Base-by-base conservation (phyloP, 441 rosid genomes). In the Theobroma grandiflorum region DNA sequence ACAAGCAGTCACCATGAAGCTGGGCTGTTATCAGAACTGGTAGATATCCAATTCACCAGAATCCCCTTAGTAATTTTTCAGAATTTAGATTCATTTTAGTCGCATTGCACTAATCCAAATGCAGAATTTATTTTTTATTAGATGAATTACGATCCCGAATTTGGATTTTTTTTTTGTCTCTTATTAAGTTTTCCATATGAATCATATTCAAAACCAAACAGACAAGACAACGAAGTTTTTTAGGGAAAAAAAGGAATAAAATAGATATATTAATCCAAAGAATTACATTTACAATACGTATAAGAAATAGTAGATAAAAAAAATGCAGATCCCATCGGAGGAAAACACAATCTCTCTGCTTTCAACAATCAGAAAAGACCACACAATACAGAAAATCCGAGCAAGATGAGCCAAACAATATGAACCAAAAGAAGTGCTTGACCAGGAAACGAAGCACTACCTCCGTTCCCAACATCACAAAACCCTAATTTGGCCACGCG, bases 401-500 rank as follows among this genome's bases (percentile, higher is more conserved):
- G 81, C 68, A 45, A 58, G 81, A 78, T 14, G 7, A 78, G 75
- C 81, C 81, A 78, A 2, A 78, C 69, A 57, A 78, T 68, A 37
- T 78, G 75, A 49, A 78, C 81, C 81, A 78, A 58, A 55, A 69
- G 81, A 82, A 94, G 86, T 75, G 94, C 95, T 81, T 95, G 98
- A n/a, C 97, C 93, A 2, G 97, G 92, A 58, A 95, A 87, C 61
- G 99, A 86, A 37, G 90, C 88, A 76, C 88, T 86, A 7, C 93
- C 97, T 0, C 89, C 91, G 35, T 80, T 94, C 69, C 90, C 96
- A 22, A 90, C 84, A 66, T 90, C 95, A 63, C 98, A 95, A 79
- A 86, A 88, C 61, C 98, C 98, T 61, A 67, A 75, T 82, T 94
- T 94, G 4, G 91, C 89, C 1, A 94, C 98, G 53, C 84, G 77